Evolutionary conservation across 345 rosid species (phyloP).

Genomic region (Ricinus communis): DNA sequence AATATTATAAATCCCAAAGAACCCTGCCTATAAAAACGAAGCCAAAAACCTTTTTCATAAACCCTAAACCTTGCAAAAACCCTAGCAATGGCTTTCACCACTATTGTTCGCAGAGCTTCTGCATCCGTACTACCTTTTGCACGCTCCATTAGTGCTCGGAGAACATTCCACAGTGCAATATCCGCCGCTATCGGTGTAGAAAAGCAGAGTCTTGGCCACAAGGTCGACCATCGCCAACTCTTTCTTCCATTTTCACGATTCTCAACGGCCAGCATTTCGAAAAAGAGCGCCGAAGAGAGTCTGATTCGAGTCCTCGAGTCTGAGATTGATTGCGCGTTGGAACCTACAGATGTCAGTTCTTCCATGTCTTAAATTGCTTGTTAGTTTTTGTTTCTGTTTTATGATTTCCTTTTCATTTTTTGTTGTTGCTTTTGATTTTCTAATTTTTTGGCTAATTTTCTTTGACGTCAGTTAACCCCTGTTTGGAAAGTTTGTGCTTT

Average conservation of each 20-base stretch:
- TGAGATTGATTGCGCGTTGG: conserved; percentile 54
- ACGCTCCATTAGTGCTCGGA: conserved; percentile 38
- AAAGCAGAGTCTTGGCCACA: not conserved
- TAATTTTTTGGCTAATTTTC: not conserved
- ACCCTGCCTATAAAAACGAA: not conserved
- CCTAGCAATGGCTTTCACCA: conserved; percentile 17
- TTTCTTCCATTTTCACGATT: conserved; percentile 23
- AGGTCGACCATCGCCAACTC: not conserved
- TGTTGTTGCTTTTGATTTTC: not conserved
- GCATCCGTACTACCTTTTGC: conserved; percentile 38
- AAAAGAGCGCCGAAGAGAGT: conserved; percentile 38
- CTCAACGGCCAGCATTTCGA: conserved; percentile 28
- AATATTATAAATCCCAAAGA: too few relatives aligned
- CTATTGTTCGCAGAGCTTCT: conserved; percentile 47
- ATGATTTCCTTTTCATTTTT: not conserved
- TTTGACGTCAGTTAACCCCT: too few relatives aligned
- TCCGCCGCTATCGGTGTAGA: conserved; percentile 15
- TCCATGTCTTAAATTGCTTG: not conserved
- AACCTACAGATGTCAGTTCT: conserved; percentile 25
- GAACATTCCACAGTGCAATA: conserved; percentile 24
- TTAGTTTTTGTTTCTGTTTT: not conserved
- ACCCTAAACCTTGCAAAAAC: not conserved
- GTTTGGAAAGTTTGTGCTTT: too few relatives aligned
- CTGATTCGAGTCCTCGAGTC: conserved; percentile 43
- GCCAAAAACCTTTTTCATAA: conserved; percentile 1